Conservation (phyloP, 352 stramenopile genomes). For the Phytophthora syringae region DNA sequence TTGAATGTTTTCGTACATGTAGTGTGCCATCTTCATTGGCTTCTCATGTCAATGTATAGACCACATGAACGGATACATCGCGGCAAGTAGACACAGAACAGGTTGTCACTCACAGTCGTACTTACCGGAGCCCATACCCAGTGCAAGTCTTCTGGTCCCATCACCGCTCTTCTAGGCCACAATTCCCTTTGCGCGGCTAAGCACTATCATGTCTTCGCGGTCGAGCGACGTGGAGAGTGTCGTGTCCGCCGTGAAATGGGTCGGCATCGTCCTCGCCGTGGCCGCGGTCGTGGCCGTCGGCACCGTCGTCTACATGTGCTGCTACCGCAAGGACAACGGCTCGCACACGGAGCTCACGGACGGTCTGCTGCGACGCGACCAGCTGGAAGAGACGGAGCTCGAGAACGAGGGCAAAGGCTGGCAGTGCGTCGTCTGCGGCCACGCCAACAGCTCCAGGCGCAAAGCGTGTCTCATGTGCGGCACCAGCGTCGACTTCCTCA, state of each 20-base stretch:
- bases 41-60: no score
- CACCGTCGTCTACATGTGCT: constrained; percentile 63
- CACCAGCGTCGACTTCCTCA: constrained; percentile 50
- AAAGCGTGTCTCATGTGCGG: constrained; percentile 75
- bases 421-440: constrained; percentile 77
- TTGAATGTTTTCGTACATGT: neutral
- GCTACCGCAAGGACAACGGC: constrained; percentile 25
- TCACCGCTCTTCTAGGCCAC: constrained; percentile 6
- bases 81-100: neutral
- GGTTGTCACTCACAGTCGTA: no score
- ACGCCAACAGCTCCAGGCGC: constrained; percentile 50
- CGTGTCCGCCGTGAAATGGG: constrained; percentile 44
- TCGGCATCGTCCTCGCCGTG: constrained; percentile 42
- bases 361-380: constrained; percentile 63
- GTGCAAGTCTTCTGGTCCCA: neutral
- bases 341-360: constrained; percentile 47
- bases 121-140: constrained; percentile 12
- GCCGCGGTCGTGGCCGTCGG: constrained; percentile 35
- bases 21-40: neutral
- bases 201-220: constrained; percentile 37
- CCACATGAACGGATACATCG: no score
- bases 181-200: constrained; percentile 12
- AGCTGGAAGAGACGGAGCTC: constrained; percentile 61
- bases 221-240: constrained; percentile 37
- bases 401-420: constrained; percentile 62